Percentiles rank a stretch among this genome's conserved stretches.
Evolutionary conservation across 2,329 filamentous ascomycete genomes (phyloP).

Genomic region (Graphilbum sp.): DNA sequence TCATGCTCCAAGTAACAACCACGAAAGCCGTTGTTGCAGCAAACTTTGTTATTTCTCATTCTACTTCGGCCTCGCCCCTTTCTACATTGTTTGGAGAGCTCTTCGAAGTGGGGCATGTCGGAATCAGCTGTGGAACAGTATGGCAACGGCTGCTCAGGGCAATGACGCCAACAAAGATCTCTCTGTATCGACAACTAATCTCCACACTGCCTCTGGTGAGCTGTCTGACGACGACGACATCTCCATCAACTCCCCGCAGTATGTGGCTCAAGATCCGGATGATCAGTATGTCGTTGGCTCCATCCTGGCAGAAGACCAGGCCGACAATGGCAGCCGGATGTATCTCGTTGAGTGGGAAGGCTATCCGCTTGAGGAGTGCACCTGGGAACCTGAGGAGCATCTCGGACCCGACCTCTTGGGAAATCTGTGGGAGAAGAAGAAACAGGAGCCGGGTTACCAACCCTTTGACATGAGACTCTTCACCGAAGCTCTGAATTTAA

Average conservation of each 20-base stretch:
- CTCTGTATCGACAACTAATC: too few species aligned
- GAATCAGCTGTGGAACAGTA: too few species aligned
- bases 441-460: constrained; percentile 16
- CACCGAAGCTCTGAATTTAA: constrained; percentile 14
- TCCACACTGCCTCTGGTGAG: too few species aligned
- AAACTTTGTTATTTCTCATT: too few species aligned
- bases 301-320: constrained; percentile 29
- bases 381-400: constrained; percentile 36
- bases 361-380: constrained; percentile 39
- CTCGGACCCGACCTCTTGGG: constrained; percentile 21
- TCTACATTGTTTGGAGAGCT: too few species aligned
- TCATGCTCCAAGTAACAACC: too few species aligned
- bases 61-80: too few species aligned
- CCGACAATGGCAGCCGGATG: constrained; percentile 16
- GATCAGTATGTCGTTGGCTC: constrained; percentile 37
- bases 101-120: too few species aligned
- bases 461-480: constrained; percentile 23
- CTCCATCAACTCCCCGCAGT: constrained; percentile 37
- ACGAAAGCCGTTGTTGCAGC: too few species aligned
- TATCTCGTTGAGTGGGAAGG: constrained; percentile 51
- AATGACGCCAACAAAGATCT: too few species aligned
- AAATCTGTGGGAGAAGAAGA: constrained; percentile 25
- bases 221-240: constrained; percentile 29
- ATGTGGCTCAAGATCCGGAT: constrained; percentile 18
- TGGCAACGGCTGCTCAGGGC: too few species aligned